Conservation (phyloP, 2,329 filamentous ascomycete species). For the Colletotrichum destructivum region DNA sequence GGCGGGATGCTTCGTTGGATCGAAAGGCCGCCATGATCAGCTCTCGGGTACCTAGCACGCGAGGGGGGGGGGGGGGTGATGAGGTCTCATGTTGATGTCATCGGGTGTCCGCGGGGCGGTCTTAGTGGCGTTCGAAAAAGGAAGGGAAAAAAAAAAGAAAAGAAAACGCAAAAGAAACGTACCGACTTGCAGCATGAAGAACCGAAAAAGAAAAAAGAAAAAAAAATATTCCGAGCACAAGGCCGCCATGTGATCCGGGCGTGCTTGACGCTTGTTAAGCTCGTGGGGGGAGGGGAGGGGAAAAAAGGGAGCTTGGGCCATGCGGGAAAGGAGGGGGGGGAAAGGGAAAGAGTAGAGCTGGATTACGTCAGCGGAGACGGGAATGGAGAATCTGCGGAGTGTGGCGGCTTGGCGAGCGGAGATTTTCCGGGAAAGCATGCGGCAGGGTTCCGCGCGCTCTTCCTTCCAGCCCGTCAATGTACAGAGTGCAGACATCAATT, state of each 20-base stretch:
- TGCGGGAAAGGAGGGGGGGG: too few species aligned
- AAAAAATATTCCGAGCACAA: neutral
- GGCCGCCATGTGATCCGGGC: neutral
- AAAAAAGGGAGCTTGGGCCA: slow-evolving; percentile 12
- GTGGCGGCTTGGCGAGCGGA: too few species aligned
- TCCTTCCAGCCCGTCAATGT: too few species aligned
- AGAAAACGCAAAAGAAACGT: neutral
- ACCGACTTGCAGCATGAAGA: neutral
- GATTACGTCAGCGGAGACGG: neutral
- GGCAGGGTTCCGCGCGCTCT: too few species aligned
- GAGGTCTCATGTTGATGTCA: slow-evolving; percentile 8
- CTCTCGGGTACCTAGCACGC: neutral
- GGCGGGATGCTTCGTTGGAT: neutral
- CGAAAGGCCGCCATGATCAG: neutral
- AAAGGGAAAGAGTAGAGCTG: too few species aligned
- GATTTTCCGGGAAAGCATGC: too few species aligned
- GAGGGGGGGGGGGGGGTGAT: neutral
- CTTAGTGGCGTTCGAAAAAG: neutral
- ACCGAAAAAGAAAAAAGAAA: neutral
- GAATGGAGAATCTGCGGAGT: too few species aligned
- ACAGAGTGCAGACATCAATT: too few species aligned
- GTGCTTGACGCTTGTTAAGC: neutral
- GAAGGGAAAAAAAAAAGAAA: too few species aligned
- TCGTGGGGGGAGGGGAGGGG: neutral
- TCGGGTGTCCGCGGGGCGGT: neutral